A percentile compares a stretch with the other conserved stretches of the same genome.
Evolutionary conservation across 495 filamentous ascomycete species (phyloP).

Genomic region (Xylaria longipes): DNA sequence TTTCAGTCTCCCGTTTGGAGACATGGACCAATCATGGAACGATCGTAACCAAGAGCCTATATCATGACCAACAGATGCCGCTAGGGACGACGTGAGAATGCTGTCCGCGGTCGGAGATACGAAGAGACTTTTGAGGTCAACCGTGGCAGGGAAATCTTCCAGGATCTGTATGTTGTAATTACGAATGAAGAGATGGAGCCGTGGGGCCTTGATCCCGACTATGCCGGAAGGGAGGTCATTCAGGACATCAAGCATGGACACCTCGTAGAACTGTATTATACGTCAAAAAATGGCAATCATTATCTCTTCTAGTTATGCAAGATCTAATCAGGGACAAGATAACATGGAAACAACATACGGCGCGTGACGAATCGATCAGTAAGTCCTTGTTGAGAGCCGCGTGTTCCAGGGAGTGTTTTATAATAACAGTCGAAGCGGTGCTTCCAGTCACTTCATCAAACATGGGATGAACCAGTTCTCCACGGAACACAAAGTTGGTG

Average conservation of each 20-base stretch:
- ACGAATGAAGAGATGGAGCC: conserved; percentile 44
- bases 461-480: conserved; percentile 34
- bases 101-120: conserved; percentile 31
- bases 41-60: conserved; percentile 51
- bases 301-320: not conserved
- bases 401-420: conserved; percentile 55
- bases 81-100: not conserved
- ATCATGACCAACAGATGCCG: conserved; percentile 44
- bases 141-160: conserved; percentile 49
- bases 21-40: conserved; percentile 50
- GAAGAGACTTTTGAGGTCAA: conserved; percentile 52
- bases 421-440: conserved; percentile 37
- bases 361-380: conserved; percentile 47
- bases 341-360: conserved; percentile 42
- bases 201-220: conserved; percentile 47
- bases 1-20: conserved; percentile 24
- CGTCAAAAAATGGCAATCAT: not conserved
- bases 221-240: conserved; percentile 15
- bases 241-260: conserved; percentile 1
- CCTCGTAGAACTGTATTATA: conserved; percentile 10
- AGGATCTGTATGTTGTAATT: conserved; percentile 50
- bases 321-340: not conserved
- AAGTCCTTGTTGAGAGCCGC: conserved; percentile 48
- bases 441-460: not conserved
- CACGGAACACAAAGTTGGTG: conserved; percentile 60